phyloP scores from a whole-genome alignment of 805 yeast genomes.

The Candida wancherniae region DNA sequence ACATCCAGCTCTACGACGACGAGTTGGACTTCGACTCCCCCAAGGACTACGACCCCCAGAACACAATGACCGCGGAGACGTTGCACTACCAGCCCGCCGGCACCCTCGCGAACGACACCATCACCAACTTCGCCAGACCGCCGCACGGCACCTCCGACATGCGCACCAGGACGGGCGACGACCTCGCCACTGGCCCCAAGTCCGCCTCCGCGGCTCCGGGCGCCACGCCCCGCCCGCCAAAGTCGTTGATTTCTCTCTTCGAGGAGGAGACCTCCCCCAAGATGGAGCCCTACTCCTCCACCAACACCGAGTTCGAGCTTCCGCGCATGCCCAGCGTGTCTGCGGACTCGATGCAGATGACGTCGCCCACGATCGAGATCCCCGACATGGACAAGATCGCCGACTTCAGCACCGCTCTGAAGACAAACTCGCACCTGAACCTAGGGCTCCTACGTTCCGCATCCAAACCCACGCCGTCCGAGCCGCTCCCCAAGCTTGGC shows the following conservation, averaged over 20 bases:
- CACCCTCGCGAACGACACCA: slow-evolving; percentile 20
- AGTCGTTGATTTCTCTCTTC: slow-evolving; percentile 14
- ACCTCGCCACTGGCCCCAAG: slow-evolving; percentile 2
- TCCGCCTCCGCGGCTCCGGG: slow-evolving; percentile 2
- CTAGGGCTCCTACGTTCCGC: slow-evolving; percentile 5
- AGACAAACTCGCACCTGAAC: slow-evolving; percentile 7
- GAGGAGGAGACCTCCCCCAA: slow-evolving; percentile 10
- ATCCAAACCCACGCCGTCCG: slow-evolving; percentile 7
- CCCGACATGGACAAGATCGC: slow-evolving; percentile 55
- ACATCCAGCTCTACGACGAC: slow-evolving; percentile 39
- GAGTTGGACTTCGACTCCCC: slow-evolving; percentile 25
- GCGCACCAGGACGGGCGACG: slow-evolving; percentile 9
- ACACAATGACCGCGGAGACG: slow-evolving; percentile 26
- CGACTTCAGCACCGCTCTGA: slow-evolving; percentile 15
- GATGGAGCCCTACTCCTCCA: slow-evolving; percentile 4
- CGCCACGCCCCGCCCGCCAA: slow-evolving; percentile 10
- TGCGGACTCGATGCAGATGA: slow-evolving; percentile 13
- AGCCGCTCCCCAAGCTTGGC: slow-evolving; percentile 18
- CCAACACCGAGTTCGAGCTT: slow-evolving; percentile 5
- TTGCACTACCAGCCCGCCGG: slow-evolving; percentile 4
- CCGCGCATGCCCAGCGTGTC: slow-evolving; percentile 11
- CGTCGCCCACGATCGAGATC: slow-evolving; percentile 63
- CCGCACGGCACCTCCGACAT: slow-evolving; percentile 11
- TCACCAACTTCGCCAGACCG: slow-evolving; percentile 22
- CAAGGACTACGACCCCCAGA: slow-evolving; percentile 21